Base-by-base conservation (phyloP, 2,329 filamentous ascomycete species). In the Diaporthe sp. region DNA sequence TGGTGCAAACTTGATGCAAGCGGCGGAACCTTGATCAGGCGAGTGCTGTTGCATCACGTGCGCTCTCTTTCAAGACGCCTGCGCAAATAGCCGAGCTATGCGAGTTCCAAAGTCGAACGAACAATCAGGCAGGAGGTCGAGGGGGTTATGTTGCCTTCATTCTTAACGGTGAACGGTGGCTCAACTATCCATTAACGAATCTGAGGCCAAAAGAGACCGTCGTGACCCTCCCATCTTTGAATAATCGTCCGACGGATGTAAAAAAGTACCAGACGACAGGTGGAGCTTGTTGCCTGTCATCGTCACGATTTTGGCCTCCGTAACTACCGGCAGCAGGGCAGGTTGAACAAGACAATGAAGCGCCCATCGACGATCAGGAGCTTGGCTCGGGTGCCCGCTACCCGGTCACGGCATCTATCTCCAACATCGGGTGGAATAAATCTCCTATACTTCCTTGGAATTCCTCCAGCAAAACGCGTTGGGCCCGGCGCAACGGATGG, bases 281-380 rank as follows among this genome's bases (percentile, higher is more conserved):
- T 88, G 86, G 77, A 81, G 84, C 15, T 88, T 87, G 47, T 35
- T 80, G 3, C 84, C 82, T 89, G 88, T 81, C 80, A 87, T 74
- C 87, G 89, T 9, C 89, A 91, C 75, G 89, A 91, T 78, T 91
- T 91, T 78, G 88, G 88, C 1, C 89, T 88, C 78, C 81, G 84
- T 25, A 91, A 91, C 81, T 90, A 85, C 79, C 86, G 87, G 69
- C 73, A 70, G 2, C 88, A 90, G 77, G 80, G 71, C 3, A 85
- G 88, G 3, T 89, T 90, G 79, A 85, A 83, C 4, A 79, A 81
- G 8, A 79, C 76, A 8, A 81, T 79, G 71, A 87, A 87, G 78
- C 71, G 79, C 80, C 76, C 5, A 86, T 91, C 56, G 88, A 91
- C 69, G 77, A 80, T 63, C 86, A 88, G n/a, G n/a, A n/a, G n/a